Evolutionary conservation across 768 basidiomycete genomes (phyloP).

Genomic region (Collybia mongolica): DNA sequence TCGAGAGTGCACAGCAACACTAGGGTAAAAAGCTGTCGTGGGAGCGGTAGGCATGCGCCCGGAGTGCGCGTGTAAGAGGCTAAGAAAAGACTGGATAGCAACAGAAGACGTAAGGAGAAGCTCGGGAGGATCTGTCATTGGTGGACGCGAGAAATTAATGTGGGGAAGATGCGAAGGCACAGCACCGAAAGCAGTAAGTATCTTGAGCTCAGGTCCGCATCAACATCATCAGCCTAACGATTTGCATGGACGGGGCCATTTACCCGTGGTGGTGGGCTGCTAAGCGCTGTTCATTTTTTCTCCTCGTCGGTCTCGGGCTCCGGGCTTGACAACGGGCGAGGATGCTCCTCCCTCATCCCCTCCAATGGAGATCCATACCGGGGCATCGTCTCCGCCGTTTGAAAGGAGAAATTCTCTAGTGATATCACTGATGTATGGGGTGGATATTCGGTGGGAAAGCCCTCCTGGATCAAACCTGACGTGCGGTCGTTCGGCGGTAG

Average conservation of each 20-base stretch:
- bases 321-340: conserved; percentile 28
- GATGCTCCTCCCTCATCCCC: too few relatives aligned
- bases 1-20: conserved; percentile 5
- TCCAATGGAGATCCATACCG: too few relatives aligned
- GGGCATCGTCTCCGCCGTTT: conserved; percentile 17
- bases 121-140: conserved; percentile 38
- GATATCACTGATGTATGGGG: conserved; percentile 26
- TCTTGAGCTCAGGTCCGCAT: conserved; percentile 14
- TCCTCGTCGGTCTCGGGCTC: conserved; percentile 33
- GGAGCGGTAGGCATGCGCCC: conserved; percentile 49
- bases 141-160: conserved; percentile 36
- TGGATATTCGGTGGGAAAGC: not conserved
- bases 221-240: conserved; percentile 10
- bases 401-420: conserved; percentile 27
- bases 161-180: conserved; percentile 37
- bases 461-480: conserved; percentile 12
- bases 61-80: conserved; percentile 42
- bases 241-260: conserved; percentile 5
- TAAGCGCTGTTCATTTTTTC: conserved; percentile 22
- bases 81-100: conserved; percentile 49
- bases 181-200: conserved; percentile 16
- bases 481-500: conserved; percentile 10
- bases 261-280: not conserved
- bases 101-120: conserved; percentile 48
- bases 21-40: conserved; percentile 34